Base-by-base conservation (phyloP, 495 filamentous ascomycete genomes). In the Penicillium coffeae region DNA sequence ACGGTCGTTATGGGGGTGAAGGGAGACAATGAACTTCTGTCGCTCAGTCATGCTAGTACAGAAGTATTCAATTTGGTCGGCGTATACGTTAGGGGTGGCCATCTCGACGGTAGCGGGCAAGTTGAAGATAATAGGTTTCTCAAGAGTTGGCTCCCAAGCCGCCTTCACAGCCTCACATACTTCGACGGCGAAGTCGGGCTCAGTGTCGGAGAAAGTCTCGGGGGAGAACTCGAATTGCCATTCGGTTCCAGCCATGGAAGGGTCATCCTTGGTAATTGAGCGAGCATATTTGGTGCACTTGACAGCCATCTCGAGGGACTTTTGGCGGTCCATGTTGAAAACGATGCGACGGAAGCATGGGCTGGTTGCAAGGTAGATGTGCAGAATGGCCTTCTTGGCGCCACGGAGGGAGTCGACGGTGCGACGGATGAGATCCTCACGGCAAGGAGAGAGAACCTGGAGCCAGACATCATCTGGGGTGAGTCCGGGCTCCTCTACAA, bases 151-250 rank as follows among this genome's bases (percentile, higher is more conserved):
- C 44, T 75, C 91, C 93, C 93, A 98, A 1, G 90, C 91, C n/a
- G 75, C 83, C 77, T 96, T 97, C 50, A 96, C 92, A 20, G 91
- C 91, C 65, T 96, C 88, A 64, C 93, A 98, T 25, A 97, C 81
- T 58, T 84, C 65, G 18, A 96, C 70, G 8, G 85, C 87, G 62
- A 87, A 96, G 20, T 92, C 90, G 9, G 87, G 84, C 52, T 86
- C 81, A 12, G 88, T 87, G 65, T 96, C 93, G 4, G 89, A 95
- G 75, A 97, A 98, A 10, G 88, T 94, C 76, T 98, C 93, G 12
- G 93, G 93, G 30, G 86, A 91, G 74, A 97, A 98, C 68, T 97
- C 92, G 58, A 90, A 95, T 25, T 84, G 82, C 93, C 93, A 98
- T 63, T 94, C 82, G 9, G 93, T 95, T 37, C 68, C 69, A 10